These are phyloP conservation scores for Cytospora piceicola DNA, from an alignment of 2,329 filamentous ascomycete genomes.

Conservation along the genomic window DNA sequence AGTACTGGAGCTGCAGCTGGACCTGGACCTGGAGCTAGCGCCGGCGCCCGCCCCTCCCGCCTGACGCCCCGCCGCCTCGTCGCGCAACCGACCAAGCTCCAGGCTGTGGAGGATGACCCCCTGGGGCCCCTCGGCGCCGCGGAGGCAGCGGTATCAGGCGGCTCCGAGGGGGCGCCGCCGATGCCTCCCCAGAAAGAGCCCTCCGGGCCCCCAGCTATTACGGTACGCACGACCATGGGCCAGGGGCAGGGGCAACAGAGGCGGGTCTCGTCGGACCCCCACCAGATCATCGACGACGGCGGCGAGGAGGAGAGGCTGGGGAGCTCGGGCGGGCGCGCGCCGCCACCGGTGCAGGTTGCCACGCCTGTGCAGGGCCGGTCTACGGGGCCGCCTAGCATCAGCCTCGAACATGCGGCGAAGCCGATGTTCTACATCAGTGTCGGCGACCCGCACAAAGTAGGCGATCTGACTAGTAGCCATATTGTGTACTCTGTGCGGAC, in stretches of 20 bases:
- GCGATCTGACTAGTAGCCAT: slow-evolving; percentile 93
- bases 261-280: slow-evolving; percentile 56
- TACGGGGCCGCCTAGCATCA: slow-evolving; percentile 75
- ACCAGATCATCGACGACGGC: slow-evolving; percentile 75
- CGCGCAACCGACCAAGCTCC: slow-evolving; percentile 76
- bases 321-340: slow-evolving; percentile 61
- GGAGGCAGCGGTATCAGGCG: slow-evolving; percentile 36
- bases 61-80: slow-evolving; percentile 65
- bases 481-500: slow-evolving; percentile 97
- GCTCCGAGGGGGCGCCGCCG: slow-evolving; percentile 52
- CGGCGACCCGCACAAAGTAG: slow-evolving; percentile 96
- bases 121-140: slow-evolving; percentile 74
- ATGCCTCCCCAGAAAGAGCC: slow-evolving; percentile 71
- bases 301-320: slow-evolving; percentile 52
- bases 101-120: slow-evolving; percentile 75
- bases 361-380: slow-evolving; percentile 55
- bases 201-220: slow-evolving; percentile 27
- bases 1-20: slow-evolving; percentile 39
- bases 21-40: slow-evolving; percentile 36
- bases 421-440: slow-evolving; percentile 89
- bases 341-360: slow-evolving; percentile 65
- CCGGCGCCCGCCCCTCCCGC: slow-evolving; percentile 48
- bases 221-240: slow-evolving; percentile 61
- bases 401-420: slow-evolving; percentile 90
- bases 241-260: slow-evolving; percentile 42